These are phyloP conservation scores for Russula sp. DNA, from an alignment of 768 basidiomycete genomes.

Conservation along the genomic window DNA sequence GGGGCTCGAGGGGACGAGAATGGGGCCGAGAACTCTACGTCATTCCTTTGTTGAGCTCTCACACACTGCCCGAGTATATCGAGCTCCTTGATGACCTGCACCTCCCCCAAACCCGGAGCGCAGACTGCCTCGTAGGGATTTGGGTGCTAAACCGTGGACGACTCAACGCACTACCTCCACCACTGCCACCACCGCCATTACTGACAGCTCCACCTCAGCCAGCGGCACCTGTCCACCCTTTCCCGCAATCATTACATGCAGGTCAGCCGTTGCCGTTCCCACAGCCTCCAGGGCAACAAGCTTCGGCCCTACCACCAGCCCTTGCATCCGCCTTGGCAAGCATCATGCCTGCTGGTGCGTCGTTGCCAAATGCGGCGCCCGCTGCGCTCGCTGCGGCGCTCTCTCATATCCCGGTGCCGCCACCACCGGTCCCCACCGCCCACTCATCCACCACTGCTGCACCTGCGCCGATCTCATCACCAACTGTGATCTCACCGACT, in stretches of 20 bases:
- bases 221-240: background rate
- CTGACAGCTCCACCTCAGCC: constrained; percentile 7
- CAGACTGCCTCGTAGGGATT: constrained; percentile 72
- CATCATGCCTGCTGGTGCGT: constrained; percentile 15
- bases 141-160: constrained; percentile 86
- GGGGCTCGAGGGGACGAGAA: constrained; percentile 74
- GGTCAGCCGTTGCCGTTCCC: constrained; percentile 3
- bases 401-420: constrained; percentile 23
- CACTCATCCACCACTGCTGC: background rate
- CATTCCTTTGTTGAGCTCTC: constrained; percentile 64
- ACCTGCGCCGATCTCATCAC: constrained; percentile 33
- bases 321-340: constrained; percentile 26
- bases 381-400: constrained; percentile 27
- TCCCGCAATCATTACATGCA: background rate
- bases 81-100: constrained; percentile 75
- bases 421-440: constrained; percentile 32
- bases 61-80: constrained; percentile 78
- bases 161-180: constrained; percentile 42
- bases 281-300: constrained; percentile 8
- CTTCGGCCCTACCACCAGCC: constrained; percentile 18
- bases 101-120: constrained; percentile 60
- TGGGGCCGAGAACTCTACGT: constrained; percentile 84
- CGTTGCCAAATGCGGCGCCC: constrained; percentile 5
- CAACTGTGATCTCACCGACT: constrained; percentile 34
- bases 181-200: background rate